Base-by-base conservation (phyloP, 208 protist genomes). In the Crithidia bombi region DNA sequence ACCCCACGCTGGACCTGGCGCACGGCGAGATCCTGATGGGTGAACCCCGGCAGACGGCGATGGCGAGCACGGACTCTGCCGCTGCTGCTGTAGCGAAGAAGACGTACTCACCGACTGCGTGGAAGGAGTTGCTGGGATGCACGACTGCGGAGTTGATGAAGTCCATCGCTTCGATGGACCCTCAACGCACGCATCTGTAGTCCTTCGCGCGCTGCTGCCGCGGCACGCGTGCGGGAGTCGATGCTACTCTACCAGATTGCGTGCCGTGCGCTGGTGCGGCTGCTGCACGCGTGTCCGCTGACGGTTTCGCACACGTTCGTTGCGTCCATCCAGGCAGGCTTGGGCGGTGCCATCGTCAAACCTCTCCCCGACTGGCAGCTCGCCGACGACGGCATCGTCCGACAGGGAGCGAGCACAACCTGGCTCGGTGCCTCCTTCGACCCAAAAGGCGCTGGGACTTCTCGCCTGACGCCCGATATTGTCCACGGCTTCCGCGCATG, bases 61-160 rank as follows among this genome's bases (percentile, higher is more conserved):
- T 30, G 56, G 3, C 5, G 17, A 10, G 9, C 17, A n/a, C n/a
- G n/a, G 51, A 57, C 30, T 11, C 25, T 6, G 51, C 23, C 5
- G 51, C 15, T 57, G 51, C 51, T 11, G 15, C 4, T 11, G 51
- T 39, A 17, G 30, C 15, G 25, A n/a, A 5, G 3, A 19, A 39
- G 23, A 49, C 56, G 25, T 35, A 21, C 39, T 58, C 36, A 19
- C 51, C 68, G 14, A 43, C 25, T 9, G 12, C 47, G 51, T 74
- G 68, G 68, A 67, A 74, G 50, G 68, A 51, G 59, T 30, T 81
- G 50, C 61, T 73, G 15, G 56, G 72, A n/a, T 47, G 72, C 26
- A 68, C 72, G 51, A 78, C 74, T 12, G 66, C 81, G 61, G 65
- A 84, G 55, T 57, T 84, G 51, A 62, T 85, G 39, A 78, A 75